A percentile compares a stretch with the other conserved stretches of the same genome.
phyloP scores from a whole-genome alignment of 1,284 basidiomycete genomes.

The Microbotryum lychnidis-dioicae region DNA sequence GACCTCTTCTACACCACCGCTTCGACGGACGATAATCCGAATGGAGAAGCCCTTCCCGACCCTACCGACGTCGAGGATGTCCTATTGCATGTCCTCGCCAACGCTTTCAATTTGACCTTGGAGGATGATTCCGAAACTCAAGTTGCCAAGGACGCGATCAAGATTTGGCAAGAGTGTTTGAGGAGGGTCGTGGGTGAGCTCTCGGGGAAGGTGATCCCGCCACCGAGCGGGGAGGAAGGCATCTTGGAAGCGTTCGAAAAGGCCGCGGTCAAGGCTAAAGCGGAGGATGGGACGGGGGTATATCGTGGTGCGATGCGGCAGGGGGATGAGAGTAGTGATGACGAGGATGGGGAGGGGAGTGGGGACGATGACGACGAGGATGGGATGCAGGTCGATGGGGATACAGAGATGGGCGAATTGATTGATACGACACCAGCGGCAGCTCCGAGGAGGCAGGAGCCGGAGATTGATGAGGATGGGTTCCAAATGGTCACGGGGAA shows the following conservation, averaged over 20 bases:
- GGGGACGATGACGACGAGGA: slow-evolving; percentile 46
- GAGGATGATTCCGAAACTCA: slow-evolving; percentile 69
- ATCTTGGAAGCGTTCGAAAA: slow-evolving; percentile 53
- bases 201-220: background rate
- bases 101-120: slow-evolving; percentile 72
- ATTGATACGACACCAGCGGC: slow-evolving; percentile 49
- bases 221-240: slow-evolving; percentile 41
- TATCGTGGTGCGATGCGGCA: slow-evolving; percentile 35
- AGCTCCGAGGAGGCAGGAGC: slow-evolving; percentile 44
- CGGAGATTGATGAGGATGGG: slow-evolving; percentile 75
- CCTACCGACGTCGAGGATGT: slow-evolving; percentile 65
- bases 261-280: slow-evolving; percentile 52
- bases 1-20: slow-evolving; percentile 57
- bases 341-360: slow-evolving; percentile 43
- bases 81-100: slow-evolving; percentile 61
- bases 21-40: background rate
- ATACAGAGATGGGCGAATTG: slow-evolving; percentile 43
- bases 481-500: slow-evolving; percentile 70
- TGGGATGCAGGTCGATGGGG: slow-evolving; percentile 49
- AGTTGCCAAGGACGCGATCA: slow-evolving; percentile 53
- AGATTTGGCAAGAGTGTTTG: slow-evolving; percentile 28
- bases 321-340: slow-evolving; percentile 13
- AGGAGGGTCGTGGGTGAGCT: background rate
- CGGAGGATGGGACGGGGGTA: slow-evolving; percentile 48
- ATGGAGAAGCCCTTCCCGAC: slow-evolving; percentile 42